Evolutionary conservation across 805 yeast genomes (phyloP), one percentile per base, ranked within the genome.

Genomic region (Suhomyces xylopsoci): DNA sequence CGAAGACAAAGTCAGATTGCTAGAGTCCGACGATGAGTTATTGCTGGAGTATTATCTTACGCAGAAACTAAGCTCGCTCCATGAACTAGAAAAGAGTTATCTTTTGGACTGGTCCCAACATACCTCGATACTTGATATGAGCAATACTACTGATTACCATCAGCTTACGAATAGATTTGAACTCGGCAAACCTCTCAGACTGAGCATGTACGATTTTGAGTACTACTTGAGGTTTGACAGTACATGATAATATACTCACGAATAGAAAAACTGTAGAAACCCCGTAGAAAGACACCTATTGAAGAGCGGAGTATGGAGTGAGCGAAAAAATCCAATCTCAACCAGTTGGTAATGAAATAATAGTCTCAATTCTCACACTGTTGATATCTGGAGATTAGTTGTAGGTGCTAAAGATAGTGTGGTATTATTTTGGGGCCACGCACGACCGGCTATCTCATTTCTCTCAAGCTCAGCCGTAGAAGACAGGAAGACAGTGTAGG

Each of bases 41-140:
- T 45, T 55, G 41, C 28, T 46, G 17, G 56, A 53, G 44, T 55
- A 50, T 26, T 50, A 45, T 26, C 45, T 48, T 7, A 53, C 58
- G 7, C 53, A 53, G 10, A 47, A 53, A 28, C 24, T 40, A 22
- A 53, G 56, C 7, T 36, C 46, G 7, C n/a, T 50, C 6, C 58
- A 55, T 26, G 54, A 55, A n/a, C 10, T 45, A 14, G 58, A 53
- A 34, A 50, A 51, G 51, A 12, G 17, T 19, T 40, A 48, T 30
- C 9, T 38, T 20, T 42, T 52, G 53, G 51, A 49, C 28, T 24
- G 24, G 26, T 14, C 46, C 14, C 26, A 26, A 9, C 48, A 40
- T 10, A 40, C 9, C 9, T 44, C 51, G 6, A 43, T 38, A 12
- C 24, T 48, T 3, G 56, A 50, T 17, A 10, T 50, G 17, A 19